Evolutionary conservation across 2,329 filamentous ascomycete species (phyloP).

Genomic region (Phyllosticta citriasiana): DNA sequence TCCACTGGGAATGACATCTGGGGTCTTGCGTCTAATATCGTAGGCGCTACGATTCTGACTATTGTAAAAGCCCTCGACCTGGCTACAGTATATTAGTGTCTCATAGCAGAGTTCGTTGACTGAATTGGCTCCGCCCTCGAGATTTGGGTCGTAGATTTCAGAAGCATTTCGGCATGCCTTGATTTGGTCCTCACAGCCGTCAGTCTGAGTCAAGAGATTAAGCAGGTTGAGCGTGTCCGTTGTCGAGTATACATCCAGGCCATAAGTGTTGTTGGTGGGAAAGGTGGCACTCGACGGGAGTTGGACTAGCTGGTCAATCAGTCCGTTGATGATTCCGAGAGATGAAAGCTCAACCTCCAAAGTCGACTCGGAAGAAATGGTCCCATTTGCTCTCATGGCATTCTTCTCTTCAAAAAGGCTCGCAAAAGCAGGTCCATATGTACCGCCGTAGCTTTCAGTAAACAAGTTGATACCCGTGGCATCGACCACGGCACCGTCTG

Average conservation of each 20-base stretch:
- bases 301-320: slow-evolving; percentile 56
- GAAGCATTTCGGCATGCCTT: slow-evolving; percentile 24
- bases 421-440: slow-evolving; percentile 58
- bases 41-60: slow-evolving; percentile 29
- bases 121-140: slow-evolving; percentile 20
- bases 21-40: slow-evolving; percentile 33
- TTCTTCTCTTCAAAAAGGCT: slow-evolving; percentile 53
- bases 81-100: slow-evolving; percentile 16
- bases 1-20: slow-evolving; percentile 27
- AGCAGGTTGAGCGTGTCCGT: slow-evolving; percentile 39
- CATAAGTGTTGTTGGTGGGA: slow-evolving; percentile 57
- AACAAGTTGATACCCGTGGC: slow-evolving; percentile 54
- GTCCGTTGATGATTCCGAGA: slow-evolving; percentile 62
- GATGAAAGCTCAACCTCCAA: slow-evolving; percentile 50
- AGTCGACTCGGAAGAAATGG: slow-evolving; percentile 40
- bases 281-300: slow-evolving; percentile 47
- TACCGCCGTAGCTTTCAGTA: slow-evolving; percentile 60
- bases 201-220: slow-evolving; percentile 35
- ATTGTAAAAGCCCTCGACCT: slow-evolving; percentile 1
- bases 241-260: slow-evolving; percentile 46
- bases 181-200: slow-evolving; percentile 43
- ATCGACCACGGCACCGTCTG: slow-evolving; percentile 26
- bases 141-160: slow-evolving; percentile 22
- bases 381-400: slow-evolving; percentile 40
- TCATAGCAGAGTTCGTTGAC: slow-evolving; percentile 24